Conservation (phyloP, 768 basidiomycete genomes). For the Rhizopogon vinicolor region DNA sequence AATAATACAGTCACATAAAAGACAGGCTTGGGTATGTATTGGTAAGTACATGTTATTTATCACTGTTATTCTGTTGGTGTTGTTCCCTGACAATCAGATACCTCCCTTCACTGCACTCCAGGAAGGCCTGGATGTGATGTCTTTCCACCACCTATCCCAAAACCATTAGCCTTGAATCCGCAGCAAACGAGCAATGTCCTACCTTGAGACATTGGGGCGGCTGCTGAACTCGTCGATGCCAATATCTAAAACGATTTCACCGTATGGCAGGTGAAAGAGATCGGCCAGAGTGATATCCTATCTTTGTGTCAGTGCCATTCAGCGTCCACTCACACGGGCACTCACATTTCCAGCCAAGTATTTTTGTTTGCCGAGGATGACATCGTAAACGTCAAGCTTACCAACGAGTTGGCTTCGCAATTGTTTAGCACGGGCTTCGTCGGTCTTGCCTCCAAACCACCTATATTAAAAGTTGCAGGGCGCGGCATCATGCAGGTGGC, state of each 20-base stretch:
- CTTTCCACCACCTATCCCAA: constrained; percentile 43
- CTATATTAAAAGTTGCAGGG: background rate
- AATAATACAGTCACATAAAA: too few relatives aligned
- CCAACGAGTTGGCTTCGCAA: constrained; percentile 26
- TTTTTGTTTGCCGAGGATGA: constrained; percentile 27
- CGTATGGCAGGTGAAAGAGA: constrained; percentile 16
- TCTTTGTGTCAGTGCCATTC: background rate
- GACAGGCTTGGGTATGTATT: too few relatives aligned
- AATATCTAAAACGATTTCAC: constrained; percentile 7
- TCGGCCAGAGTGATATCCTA: constrained; percentile 18
- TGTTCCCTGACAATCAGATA: background rate
- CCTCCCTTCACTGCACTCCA: constrained; percentile 42
- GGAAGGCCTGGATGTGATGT: constrained; percentile 35
- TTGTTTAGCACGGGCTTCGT: constrained; percentile 25
- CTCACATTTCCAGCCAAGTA: constrained; percentile 33
- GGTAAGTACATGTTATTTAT: too few relatives aligned
- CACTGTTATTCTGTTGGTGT: background rate
- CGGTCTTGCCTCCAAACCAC: constrained; percentile 21
- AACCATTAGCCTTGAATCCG: background rate
- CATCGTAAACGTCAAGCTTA: constrained; percentile 27
- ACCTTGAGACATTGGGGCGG: constrained; percentile 18
- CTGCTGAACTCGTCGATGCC: constrained; percentile 11
- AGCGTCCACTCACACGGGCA: background rate
- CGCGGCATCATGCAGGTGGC: background rate
- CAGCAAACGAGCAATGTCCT: background rate